phyloP scores from a whole-genome alignment of 1,284 basidiomycete species.

The Cryptococcus hybrid region DNA sequence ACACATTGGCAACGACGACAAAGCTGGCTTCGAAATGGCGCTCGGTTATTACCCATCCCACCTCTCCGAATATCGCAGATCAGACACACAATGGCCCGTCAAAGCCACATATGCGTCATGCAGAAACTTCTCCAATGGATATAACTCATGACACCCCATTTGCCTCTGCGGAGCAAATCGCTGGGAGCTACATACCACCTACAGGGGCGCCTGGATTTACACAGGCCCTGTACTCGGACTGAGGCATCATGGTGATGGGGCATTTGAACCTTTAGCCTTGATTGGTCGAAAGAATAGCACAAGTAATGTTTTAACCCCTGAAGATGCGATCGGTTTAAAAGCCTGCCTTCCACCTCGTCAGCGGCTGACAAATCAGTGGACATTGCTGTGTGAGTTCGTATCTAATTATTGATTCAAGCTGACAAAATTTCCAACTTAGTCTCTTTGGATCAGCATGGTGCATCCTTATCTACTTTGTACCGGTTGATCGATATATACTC shows the following conservation, averaged over 20 bases:
- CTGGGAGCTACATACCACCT: slow-evolving; percentile 58
- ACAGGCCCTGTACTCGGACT: neutral
- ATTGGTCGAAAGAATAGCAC: slow-evolving; percentile 60
- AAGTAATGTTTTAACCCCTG: slow-evolving; percentile 56
- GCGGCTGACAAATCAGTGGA: slow-evolving; percentile 77
- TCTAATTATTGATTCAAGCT: neutral
- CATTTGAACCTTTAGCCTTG: slow-evolving; percentile 36
- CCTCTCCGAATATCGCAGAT: slow-evolving; percentile 10
- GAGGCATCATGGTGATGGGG: too few relatives aligned
- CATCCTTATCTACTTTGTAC: slow-evolving; percentile 86
- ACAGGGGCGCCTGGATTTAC: slow-evolving; percentile 73
- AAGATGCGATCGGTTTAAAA: slow-evolving; percentile 66
- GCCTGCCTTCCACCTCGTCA: slow-evolving; percentile 73
- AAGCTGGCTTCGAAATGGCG: slow-evolving; percentile 42
- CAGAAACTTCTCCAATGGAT: slow-evolving; percentile 21
- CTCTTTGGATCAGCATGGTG: slow-evolving; percentile 92
- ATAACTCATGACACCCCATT: slow-evolving; percentile 47
- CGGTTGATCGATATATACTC: slow-evolving; percentile 56
- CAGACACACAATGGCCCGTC: neutral
- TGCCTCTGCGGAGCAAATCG: slow-evolving; percentile 25
- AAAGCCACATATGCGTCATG: neutral
- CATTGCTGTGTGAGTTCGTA: slow-evolving; percentile 63
- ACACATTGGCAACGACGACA: slow-evolving; percentile 27
- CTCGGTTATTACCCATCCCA: slow-evolving; percentile 24
- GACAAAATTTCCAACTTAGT: slow-evolving; percentile 22